Evolutionary conservation across 208 protist genomes (phyloP), one percentile per base, ranked within the genome.

Genomic region (Phytomonas sp.): DNA sequence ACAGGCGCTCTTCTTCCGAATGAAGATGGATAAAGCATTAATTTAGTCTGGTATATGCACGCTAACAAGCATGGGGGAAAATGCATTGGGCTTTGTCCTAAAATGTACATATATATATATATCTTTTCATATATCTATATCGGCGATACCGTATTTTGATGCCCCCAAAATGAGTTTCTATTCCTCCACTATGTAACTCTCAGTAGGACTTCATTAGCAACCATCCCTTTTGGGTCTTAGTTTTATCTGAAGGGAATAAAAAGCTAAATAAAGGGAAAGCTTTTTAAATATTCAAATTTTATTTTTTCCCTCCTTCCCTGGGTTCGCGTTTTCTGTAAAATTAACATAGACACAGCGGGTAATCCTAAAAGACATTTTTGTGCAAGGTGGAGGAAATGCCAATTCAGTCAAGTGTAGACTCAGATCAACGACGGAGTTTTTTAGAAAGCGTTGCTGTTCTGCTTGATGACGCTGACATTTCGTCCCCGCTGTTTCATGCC

Each of bases 361-460:
- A 4, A 56, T 7, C 26, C 26, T 8, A 56, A 56, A 26, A 56
- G 23, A 56, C 46, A 26, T 26, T 17, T 51, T 51, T 56, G 23
- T 56, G 26, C 20, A 56, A 56, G 20, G 40, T 51, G 13, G 6
- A 23, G 9, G 20, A 56, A 56, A 56, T 56, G 46, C 23, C 26
- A 56, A 26, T 23, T 23, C 4, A 56, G 46, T 56, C 20, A 26
- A 56, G 20, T 56, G 46, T 56, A 26, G 20, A 26, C 20, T 23
- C 46, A 56, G 20, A 56, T 26, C 17, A 56, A 23, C 46, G 46
- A 26, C 46, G 20, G 1, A 56, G 20, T 56, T 56, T 56, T 26
- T 56, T 56, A 56, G 46, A 56, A 56, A 56, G 46, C 20, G 46
- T 56, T 56, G 46, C 46, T 56, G 13, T 56, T 56, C 20, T 56